A percentile compares a stretch with the other conserved stretches of the same genome.
Conservation (phyloP, 2,329 filamentous ascomycete species). For the Aspergillus sp. region DNA sequence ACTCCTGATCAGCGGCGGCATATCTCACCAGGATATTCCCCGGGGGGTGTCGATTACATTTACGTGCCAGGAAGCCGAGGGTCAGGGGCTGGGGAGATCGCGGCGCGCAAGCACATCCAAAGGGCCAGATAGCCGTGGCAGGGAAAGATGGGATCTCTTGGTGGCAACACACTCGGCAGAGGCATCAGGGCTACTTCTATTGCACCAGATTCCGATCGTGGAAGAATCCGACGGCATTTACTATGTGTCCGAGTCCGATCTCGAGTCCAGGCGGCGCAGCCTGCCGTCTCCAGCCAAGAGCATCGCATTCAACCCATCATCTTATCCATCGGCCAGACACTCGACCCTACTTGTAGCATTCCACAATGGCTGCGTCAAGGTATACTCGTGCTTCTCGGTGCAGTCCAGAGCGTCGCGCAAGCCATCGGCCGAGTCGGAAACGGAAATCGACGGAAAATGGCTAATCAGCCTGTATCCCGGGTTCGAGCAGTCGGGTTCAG, state of each 20-base stretch:
- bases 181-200: constrained; percentile 34
- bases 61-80: constrained; percentile 32
- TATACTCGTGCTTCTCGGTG: constrained; percentile 46
- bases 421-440: constrained; percentile 23
- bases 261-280: constrained; percentile 38
- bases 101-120: constrained; percentile 17
- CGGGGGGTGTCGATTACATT: constrained; percentile 46
- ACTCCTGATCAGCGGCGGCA: constrained; percentile 37
- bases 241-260: constrained; percentile 25
- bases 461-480: constrained; percentile 35
- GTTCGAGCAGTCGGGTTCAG: constrained; percentile 25
- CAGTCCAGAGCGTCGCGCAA: constrained; percentile 17
- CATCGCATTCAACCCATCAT: constrained; percentile 46
- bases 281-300: constrained; percentile 42
- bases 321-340: constrained; percentile 44
- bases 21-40: constrained; percentile 43
- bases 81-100: constrained; percentile 20
- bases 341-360: constrained; percentile 48
- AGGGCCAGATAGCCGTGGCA: constrained; percentile 6
- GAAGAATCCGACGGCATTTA: constrained; percentile 16
- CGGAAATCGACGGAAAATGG: constrained; percentile 32
- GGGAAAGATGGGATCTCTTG: constrained; percentile 34
- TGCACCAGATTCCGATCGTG: constrained; percentile 34
- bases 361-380: constrained; percentile 45
- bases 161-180: constrained; percentile 39